phyloP scores from a whole-genome alignment of 306 rosid genomes.

The Sechiopsis laciniata region DNA sequence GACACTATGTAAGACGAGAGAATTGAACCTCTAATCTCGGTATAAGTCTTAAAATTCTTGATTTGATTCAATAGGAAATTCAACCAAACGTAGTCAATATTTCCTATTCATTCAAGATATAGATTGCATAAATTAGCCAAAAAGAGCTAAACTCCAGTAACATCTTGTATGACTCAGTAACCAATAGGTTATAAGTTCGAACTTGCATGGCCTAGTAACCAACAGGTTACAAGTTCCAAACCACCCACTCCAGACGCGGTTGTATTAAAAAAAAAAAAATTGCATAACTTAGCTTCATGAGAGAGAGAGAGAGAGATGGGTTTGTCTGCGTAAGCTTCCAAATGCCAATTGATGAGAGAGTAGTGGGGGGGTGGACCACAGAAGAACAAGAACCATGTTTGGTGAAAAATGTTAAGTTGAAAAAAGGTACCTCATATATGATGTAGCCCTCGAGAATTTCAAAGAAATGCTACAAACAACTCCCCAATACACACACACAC shows the following conservation, averaged over 20 bases:
- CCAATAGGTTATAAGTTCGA: no score
- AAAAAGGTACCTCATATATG: constrained; percentile 7
- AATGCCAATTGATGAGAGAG: not conserved
- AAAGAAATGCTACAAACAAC: constrained; percentile 15
- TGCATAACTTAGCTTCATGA: no score
- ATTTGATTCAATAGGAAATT: not conserved
- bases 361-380: constrained; percentile 22
- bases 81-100: not conserved
- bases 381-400: constrained; percentile 13
- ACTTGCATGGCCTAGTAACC: no score
- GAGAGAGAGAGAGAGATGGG: not conserved
- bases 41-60: no score
- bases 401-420: constrained; percentile 8
- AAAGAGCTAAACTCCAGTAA: no score
- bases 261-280: no score
- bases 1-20: no score
- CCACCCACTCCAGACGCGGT: no score
- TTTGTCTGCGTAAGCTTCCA: not conserved
- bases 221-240: no score
- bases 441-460: not conserved
- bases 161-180: no score
- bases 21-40: no score
- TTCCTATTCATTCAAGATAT: not conserved
- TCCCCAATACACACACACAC: not conserved
- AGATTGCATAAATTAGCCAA: not conserved